phyloP scores from a whole-genome alignment of 768 basidiomycete genomes.

The Rickenella mellea region DNA sequence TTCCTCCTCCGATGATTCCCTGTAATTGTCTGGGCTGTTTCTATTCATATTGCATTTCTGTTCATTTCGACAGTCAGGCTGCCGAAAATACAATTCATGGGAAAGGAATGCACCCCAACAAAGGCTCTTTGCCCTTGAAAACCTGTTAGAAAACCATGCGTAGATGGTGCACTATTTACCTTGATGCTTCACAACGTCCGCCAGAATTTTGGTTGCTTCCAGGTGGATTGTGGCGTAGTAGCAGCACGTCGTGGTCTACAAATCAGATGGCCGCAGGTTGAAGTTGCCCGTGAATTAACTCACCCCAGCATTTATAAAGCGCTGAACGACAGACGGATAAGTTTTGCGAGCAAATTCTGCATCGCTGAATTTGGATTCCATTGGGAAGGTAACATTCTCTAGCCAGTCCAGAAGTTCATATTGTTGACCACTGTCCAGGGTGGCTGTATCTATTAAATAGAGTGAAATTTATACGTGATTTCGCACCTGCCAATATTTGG shows the following conservation, averaged over 20 bases:
- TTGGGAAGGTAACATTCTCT: constrained; percentile 75
- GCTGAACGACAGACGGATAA: constrained; percentile 64
- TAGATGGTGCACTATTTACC: constrained; percentile 32
- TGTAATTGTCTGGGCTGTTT: constrained; percentile 56
- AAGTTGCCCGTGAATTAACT: constrained; percentile 19
- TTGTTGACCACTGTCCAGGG: constrained; percentile 56
- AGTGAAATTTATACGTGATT: not conserved
- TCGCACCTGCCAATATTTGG: constrained; percentile 60
- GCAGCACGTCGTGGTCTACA: constrained; percentile 89
- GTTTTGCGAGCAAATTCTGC: constrained; percentile 54
- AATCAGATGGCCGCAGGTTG: not conserved
- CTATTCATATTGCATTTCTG: constrained; percentile 91
- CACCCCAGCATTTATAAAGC: constrained; percentile 69
- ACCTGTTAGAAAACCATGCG: not conserved
- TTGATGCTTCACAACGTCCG: constrained; percentile 55
- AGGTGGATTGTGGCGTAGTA: constrained; percentile 83
- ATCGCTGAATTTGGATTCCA: constrained; percentile 70
- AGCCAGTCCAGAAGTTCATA: constrained; percentile 90
- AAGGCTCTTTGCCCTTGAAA: constrained; percentile 72
- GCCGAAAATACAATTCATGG: constrained; percentile 1
- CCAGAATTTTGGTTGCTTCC: constrained; percentile 73
- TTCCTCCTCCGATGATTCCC: constrained; percentile 47
- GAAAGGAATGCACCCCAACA: constrained; percentile 51
- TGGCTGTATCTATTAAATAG: not conserved
- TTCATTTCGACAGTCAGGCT: constrained; percentile 1